phyloP scores from a whole-genome alignment of 1,284 basidiomycete genomes.

The Trametes pubescens region DNA sequence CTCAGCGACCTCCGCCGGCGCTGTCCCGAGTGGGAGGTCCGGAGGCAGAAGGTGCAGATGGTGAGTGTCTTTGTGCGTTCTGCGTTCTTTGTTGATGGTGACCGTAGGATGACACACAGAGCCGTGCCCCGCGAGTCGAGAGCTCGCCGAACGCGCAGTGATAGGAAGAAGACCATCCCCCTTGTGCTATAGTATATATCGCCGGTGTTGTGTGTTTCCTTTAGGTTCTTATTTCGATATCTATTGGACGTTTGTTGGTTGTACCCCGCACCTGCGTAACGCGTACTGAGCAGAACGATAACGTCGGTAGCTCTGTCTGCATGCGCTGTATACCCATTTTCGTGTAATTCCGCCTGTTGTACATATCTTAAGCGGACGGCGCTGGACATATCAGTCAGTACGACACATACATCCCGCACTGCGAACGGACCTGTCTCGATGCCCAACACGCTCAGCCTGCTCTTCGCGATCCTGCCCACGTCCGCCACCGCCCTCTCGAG shows the following conservation, averaged over 20 bases:
- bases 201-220: slow-evolving; percentile 22
- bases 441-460: slow-evolving; percentile 59
- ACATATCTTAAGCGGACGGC: background rate
- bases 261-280: background rate
- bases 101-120: slow-evolving; percentile 26
- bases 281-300: background rate
- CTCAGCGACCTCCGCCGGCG: slow-evolving; percentile 55
- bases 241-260: slow-evolving; percentile 27
- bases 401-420: too few species aligned
- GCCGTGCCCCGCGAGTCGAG: slow-evolving; percentile 35
- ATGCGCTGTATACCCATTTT: slow-evolving; percentile 19
- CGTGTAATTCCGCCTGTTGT: background rate
- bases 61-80: slow-evolving; percentile 36
- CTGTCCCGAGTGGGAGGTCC: slow-evolving; percentile 70
- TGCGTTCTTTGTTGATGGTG: slow-evolving; percentile 7
- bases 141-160: slow-evolving; percentile 19
- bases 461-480: slow-evolving; percentile 79
- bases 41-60: slow-evolving; percentile 53
- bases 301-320: background rate
- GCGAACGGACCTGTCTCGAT: slow-evolving; percentile 34
- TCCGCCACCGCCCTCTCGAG: slow-evolving; percentile 76
- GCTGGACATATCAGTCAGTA: background rate
- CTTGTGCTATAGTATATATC: slow-evolving; percentile 32
- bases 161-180: slow-evolving; percentile 20
- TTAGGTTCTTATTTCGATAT: slow-evolving; percentile 36